Evolutionary conservation across 1,284 basidiomycete species (phyloP), one percentile per base, ranked within the genome.

Genomic region (Leccinum griseonigrum): DNA sequence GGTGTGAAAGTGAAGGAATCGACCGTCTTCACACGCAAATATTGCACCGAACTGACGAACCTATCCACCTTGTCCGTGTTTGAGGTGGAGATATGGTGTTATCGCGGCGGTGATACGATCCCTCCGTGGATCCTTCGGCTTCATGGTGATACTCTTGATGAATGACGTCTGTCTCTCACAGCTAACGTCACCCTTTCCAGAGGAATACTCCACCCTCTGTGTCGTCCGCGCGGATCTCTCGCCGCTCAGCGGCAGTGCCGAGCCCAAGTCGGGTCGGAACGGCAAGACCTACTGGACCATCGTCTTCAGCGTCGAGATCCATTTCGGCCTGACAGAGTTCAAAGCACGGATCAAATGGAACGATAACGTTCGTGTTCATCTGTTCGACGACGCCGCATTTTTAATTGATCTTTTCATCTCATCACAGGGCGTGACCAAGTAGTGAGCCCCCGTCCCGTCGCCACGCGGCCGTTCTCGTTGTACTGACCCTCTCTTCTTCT

Each of bases 41-140:
- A 91, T 72, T 90, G 87, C 70, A 91, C 90, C 0, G 90, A 91
- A 71, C 80, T 91, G 48, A 91, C 90, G 3, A 90, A 83, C 65
- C 72, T 91, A 38, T 83, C 84, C 5, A 87, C 88, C 64, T 78
- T 91, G 4, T 89, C 87, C 10, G 86, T 91, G 11, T 91, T 91
- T 67, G 89, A 91, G 69, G 88, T 91, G 38, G 88, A 91, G 71
- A 83, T 91, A 62, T 91, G 88, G 89, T 91, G 89, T 70, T 91
- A 83, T 74, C 78, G 88, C 66, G 89, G 89, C 9, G 85, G 85
- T 32, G 83, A 87, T 65, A 76, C 73, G 1, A 77, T 88, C 43
- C 89, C 90, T 3, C 83, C 85, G 65, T 91, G 89, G 89, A 91
- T 91, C 59, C 77, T 85, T 55, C 77, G 88, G 56, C 75, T 83